Evolutionary conservation across 352 stramenopile species (phyloP).

Genomic region (Phytophthora tubulina): DNA sequence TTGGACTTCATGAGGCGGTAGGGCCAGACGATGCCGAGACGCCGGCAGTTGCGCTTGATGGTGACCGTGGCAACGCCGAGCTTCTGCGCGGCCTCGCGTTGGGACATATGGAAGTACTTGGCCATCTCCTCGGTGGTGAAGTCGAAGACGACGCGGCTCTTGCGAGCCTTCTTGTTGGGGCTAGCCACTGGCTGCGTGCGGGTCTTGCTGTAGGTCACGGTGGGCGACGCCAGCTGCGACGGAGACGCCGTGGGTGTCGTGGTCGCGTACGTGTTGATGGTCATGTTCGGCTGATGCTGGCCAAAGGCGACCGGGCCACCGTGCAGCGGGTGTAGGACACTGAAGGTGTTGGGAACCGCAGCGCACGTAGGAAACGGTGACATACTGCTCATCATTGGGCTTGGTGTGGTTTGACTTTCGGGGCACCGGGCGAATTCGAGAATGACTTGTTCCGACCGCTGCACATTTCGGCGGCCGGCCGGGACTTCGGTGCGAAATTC

Average conservation of each 20-base stretch:
- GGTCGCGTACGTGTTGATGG: constrained; percentile 14
- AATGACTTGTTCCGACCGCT: constrained; percentile 40
- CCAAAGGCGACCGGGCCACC: constrained; percentile 11
- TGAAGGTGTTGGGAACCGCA: constrained; percentile 28
- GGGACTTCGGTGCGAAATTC: background rate
- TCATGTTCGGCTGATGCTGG: constrained; percentile 4
- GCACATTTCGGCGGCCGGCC: constrained; percentile 13
- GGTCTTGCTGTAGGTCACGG: constrained; percentile 16
- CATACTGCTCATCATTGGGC: constrained; percentile 37
- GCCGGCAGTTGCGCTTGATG: constrained; percentile 70
- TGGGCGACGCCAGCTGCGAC: constrained; percentile 29
- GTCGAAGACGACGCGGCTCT: constrained; percentile 65
- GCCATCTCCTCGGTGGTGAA: constrained; percentile 64
- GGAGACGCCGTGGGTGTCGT: constrained; percentile 5
- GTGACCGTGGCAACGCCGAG: constrained; percentile 70
- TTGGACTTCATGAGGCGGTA: constrained; percentile 67
- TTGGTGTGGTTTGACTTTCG: background rate
- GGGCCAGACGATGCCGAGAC: constrained; percentile 66
- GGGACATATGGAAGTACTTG: constrained; percentile 69
- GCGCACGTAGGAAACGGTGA: constrained; percentile 24
- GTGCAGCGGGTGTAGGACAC: constrained; percentile 30
- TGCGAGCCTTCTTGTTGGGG: constrained; percentile 46
- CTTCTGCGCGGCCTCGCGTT: constrained; percentile 60
- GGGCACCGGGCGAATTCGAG: constrained; percentile 23
- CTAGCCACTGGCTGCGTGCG: constrained; percentile 24